Base-by-base conservation (phyloP, 2,329 filamentous ascomycete species). In the Epichloe uncinata region DNA sequence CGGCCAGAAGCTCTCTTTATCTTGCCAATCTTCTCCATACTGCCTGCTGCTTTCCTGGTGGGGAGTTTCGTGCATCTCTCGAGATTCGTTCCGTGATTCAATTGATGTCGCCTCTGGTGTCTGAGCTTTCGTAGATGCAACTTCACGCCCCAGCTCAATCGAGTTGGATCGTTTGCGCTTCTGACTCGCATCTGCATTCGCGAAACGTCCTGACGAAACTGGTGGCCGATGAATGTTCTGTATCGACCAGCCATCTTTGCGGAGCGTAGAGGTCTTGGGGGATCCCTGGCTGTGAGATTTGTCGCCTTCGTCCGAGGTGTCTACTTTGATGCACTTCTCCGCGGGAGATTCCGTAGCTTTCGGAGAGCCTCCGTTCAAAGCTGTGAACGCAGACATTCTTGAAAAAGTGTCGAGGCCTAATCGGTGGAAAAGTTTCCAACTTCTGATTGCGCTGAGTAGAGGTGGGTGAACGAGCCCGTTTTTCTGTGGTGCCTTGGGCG, bases 161-260 rank as follows among this genome's bases (percentile, higher is more conserved):
- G 84, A 86, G 43, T 73, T 69, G 6, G 85, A 87, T 53, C 85
- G 78, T 65, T 88, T 91, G 59, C 81, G 78, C 66, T 83, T 84
- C 57, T 79, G 74, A 16, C 74, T 67, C 15, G 59, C 61, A 36
- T 81, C 75, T n/a, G 62, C 59, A 35, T 74, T 70, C 5, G 70
- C 56, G 57, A 73, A 71, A 37, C 55, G 55, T 42, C 68, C 56
- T 2, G 70, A 59, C 47, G 68, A 66, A 53, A 70, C 69, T 15
- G 67, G 58, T 36, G 68, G 60, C 48, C 71, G 65, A 4, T 77
- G 74, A 40, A 63, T 57, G 43, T 60, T 65, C 18, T 69, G 62
- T 4, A 58, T 61, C 33, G 69, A 60, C 68, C 73, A 72, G 47
- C 66, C 65, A 12, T 73, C 73, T 47, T 56, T 67, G 55, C 65